Percentiles rank a stretch among this genome's conserved stretches.
phyloP scores from a whole-genome alignment of 768 basidiomycete genomes.

The Strobilomyces confusus region DNA sequence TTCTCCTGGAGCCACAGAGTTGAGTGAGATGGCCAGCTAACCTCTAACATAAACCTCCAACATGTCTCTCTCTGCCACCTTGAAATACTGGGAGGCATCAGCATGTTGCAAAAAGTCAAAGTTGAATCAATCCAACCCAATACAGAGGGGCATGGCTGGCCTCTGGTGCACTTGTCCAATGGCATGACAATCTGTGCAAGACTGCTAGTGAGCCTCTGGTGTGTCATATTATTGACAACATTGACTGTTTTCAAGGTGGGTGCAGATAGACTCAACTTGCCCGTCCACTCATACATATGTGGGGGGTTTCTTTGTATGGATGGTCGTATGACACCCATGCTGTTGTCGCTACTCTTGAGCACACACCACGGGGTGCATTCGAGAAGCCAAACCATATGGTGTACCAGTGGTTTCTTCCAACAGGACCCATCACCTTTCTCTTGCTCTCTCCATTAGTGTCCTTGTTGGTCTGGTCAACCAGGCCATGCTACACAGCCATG shows the following conservation, averaged over 20 bases:
- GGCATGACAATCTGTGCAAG: constrained; percentile 63
- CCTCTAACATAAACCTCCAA: constrained; percentile 93
- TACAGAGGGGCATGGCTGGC: constrained; percentile 62
- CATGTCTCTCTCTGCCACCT: constrained; percentile 72
- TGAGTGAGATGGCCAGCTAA: constrained; percentile 73
- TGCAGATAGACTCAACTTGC: constrained; percentile 93
- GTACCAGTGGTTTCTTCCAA: constrained; percentile 92
- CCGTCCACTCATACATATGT: constrained; percentile 87
- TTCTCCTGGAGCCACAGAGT: constrained; percentile 23
- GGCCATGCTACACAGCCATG: constrained; percentile 67
- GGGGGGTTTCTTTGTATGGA: constrained; percentile 79
- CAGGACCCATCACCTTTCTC: constrained; percentile 93
- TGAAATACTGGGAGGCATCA: constrained; percentile 44
- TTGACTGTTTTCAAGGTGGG: constrained; percentile 57
- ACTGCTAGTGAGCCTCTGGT: constrained; percentile 55
- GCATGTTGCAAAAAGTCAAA: constrained; percentile 67
- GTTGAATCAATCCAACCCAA: constrained; percentile 64
- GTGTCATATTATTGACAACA: background rate
- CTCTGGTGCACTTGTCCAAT: constrained; percentile 68
- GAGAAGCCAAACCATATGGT: constrained; percentile 72
- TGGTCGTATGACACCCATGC: constrained; percentile 90
- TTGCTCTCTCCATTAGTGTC: constrained; percentile 76
- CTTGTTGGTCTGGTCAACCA: constrained; percentile 96
- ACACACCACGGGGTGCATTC: constrained; percentile 60
- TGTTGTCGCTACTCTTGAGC: constrained; percentile 83